These are phyloP conservation scores for Boletus rubroflammeus DNA, from an alignment of 768 basidiomycete genomes.

Conservation along the genomic window DNA sequence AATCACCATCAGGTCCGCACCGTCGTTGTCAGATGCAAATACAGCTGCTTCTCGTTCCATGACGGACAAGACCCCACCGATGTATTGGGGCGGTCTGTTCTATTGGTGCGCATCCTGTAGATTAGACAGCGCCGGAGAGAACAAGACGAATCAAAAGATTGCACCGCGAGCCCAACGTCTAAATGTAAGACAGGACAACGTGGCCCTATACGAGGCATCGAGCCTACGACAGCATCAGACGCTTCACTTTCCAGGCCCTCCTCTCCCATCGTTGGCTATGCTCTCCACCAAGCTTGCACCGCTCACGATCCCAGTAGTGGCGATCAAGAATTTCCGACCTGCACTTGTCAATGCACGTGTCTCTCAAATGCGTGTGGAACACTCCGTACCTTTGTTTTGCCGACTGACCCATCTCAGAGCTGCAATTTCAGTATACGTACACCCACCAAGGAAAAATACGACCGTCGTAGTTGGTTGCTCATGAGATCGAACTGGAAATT, in stretches of 20 bases:
- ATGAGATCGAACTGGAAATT: constrained; percentile 40
- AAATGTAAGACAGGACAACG: constrained; percentile 8
- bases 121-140: constrained; percentile 8
- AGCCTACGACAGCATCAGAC: constrained; percentile 28
- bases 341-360: constrained; percentile 13
- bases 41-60: constrained; percentile 1
- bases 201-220: not conserved
- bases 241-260: constrained; percentile 36
- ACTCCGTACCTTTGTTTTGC: constrained; percentile 69
- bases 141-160: constrained; percentile 14
- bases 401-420: constrained; percentile 89
- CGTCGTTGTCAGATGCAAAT: constrained; percentile 1
- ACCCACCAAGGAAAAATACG: constrained; percentile 96
- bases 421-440: constrained; percentile 96
- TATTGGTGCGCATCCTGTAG: constrained; percentile 5
- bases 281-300: constrained; percentile 71
- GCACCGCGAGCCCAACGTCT: constrained; percentile 11
- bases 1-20: not conserved
- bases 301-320: constrained; percentile 87
- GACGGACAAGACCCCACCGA: not conserved
- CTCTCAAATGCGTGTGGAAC: not conserved
- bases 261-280: constrained; percentile 45
- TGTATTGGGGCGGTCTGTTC: not conserved
- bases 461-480: constrained; percentile 78
- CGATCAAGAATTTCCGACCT: constrained; percentile 88